Evolutionary conservation across 2,329 filamentous ascomycete species (phyloP).

Genomic region (Neonectria neomacrospora): DNA sequence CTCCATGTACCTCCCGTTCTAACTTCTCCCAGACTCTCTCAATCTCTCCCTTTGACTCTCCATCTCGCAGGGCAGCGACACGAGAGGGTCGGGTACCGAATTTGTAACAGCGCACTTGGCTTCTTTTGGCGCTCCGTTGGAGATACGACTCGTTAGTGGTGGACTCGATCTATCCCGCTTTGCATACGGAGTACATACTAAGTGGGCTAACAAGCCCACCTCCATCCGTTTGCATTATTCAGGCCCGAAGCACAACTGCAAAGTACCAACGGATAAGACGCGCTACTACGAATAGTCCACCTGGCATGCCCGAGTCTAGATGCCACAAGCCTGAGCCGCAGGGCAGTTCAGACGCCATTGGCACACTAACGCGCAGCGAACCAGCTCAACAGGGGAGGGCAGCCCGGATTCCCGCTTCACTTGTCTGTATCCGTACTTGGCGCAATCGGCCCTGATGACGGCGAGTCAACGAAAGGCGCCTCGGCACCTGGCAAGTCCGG

Average conservation of each 20-base stretch:
- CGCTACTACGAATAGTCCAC: no score
- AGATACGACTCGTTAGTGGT: neutral
- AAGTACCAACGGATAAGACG: no score
- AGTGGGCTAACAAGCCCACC: no score
- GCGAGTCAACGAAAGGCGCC: neutral
- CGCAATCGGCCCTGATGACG: neutral
- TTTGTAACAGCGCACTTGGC: no score
- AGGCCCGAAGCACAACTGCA: no score
- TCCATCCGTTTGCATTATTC: neutral
- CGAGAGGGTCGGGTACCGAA: neutral
- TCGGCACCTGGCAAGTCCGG: neutral
- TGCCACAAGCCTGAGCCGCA: neutral
- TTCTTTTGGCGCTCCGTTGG: neutral
- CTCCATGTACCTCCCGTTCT: conserved; percentile 8
- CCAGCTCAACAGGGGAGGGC: neutral
- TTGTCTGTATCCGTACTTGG: neutral
- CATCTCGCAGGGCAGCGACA: conserved; percentile 4
- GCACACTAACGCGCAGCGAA: neutral
- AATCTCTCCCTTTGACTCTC: neutral
- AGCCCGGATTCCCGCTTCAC: neutral
- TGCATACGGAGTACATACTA: neutral
- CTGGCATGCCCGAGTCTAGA: neutral
- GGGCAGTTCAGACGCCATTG: neutral
- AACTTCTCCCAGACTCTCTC: neutral
- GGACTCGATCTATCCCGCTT: neutral